A percentile compares a stretch with the other conserved stretches of the same genome.
Conservation (phyloP, 306 rosid genomes). For the Pachyrhizus erosus region DNA sequence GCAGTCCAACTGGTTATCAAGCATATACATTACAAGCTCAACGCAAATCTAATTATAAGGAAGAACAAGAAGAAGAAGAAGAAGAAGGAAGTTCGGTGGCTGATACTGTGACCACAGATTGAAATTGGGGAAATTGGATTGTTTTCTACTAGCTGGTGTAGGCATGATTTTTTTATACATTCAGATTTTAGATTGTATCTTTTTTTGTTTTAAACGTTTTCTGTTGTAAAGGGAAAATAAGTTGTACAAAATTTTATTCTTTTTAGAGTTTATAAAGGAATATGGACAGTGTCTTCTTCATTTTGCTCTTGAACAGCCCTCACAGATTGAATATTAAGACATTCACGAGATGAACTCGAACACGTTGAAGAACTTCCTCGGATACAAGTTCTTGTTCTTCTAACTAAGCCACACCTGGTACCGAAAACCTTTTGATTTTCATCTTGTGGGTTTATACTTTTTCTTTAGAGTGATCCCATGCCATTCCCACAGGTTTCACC, state of each 20-base stretch:
- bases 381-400: neutral
- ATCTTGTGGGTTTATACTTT: neutral
- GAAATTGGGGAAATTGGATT: constrained; percentile 35
- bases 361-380: neutral
- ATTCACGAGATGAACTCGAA: neutral
- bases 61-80: constrained; percentile 8
- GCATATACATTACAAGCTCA: constrained; percentile 50
- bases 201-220: constrained; percentile 18
- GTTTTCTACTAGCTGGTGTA: constrained; percentile 41
- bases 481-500: neutral
- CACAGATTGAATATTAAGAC: neutral
- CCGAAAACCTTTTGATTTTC: neutral
- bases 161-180: constrained; percentile 46
- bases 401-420: neutral
- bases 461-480: neutral
- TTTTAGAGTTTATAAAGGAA: constrained; percentile 23
- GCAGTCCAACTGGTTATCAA: constrained; percentile 69
- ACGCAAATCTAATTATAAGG: constrained; percentile 42
- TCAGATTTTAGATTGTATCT: constrained; percentile 41
- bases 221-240: constrained; percentile 53
- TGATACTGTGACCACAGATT: constrained; percentile 35
- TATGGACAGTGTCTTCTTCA: neutral
- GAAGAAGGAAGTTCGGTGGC: constrained; percentile 48
- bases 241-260: constrained; percentile 50
- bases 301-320: neutral